These are phyloP conservation scores for Suillus occidentalis DNA, from an alignment of 768 basidiomycete species.

Conservation along the genomic window DNA sequence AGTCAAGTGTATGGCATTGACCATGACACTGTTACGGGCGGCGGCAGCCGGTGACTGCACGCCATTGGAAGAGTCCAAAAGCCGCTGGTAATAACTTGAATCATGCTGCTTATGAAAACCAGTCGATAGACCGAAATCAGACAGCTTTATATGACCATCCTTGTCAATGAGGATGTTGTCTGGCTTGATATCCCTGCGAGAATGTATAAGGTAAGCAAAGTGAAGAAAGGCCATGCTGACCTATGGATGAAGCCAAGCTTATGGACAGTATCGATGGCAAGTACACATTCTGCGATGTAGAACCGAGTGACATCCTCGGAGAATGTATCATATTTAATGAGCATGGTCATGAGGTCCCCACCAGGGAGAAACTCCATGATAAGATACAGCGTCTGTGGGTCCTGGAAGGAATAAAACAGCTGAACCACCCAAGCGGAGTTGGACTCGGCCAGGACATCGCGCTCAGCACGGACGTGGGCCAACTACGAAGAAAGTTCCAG, in stretches of 20 bases:
- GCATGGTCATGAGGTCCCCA: constrained; percentile 99
- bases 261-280: constrained; percentile 98
- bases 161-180: constrained; percentile 94
- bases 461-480: constrained; percentile 96
- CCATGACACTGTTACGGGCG: constrained; percentile 91
- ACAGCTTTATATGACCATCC: constrained; percentile 95
- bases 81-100: constrained; percentile 88
- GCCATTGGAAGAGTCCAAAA: constrained; percentile 67
- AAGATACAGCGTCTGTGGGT: constrained; percentile 86
- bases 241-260: constrained; percentile 97
- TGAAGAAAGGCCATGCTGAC: constrained; percentile 39
- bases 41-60: constrained; percentile 42
- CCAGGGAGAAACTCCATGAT: constrained; percentile 99
- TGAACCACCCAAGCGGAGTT: constrained; percentile 97
- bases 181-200: constrained; percentile 91
- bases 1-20: constrained; percentile 95
- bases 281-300: constrained; percentile 97
- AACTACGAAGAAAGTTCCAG: constrained; percentile 49
- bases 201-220: background rate
- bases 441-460: constrained; percentile 94
- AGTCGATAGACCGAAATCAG: constrained; percentile 98
- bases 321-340: constrained; percentile 99
- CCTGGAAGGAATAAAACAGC: constrained; percentile 98
- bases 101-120: constrained; percentile 99
- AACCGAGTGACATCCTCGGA: constrained; percentile 97